Percentiles rank a stretch among this genome's conserved stretches.
These are phyloP conservation scores for Spergularia azorica DNA, from an alignment of 179 eudicot genomes.

Conservation along the genomic window DNA sequence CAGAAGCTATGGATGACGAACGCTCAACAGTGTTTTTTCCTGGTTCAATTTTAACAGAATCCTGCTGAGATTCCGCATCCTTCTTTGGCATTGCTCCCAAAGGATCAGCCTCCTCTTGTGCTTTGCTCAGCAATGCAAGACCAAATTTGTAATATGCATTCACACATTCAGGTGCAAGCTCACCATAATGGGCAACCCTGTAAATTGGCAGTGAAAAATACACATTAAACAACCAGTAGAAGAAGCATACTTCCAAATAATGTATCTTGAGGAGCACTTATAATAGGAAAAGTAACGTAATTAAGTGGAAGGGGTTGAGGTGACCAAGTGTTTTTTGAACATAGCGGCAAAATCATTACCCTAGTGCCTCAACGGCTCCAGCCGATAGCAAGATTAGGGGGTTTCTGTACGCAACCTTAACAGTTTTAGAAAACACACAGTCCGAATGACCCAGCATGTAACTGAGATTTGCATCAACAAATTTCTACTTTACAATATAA, in stretches of 20 bases:
- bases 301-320: not conserved
- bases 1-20: constrained; percentile 64
- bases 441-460: too few relatives aligned
- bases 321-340: too few relatives aligned
- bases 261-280: not conserved
- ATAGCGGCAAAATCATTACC: too few relatives aligned
- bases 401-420: too few relatives aligned
- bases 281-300: not conserved
- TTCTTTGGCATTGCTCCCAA: constrained; percentile 78
- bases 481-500: too few relatives aligned
- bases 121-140: constrained; percentile 78
- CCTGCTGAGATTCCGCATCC: constrained; percentile 55
- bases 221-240: not conserved
- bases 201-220: not conserved
- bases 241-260: not conserved
- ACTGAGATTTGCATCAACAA: too few relatives aligned
- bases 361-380: too few relatives aligned
- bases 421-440: too few relatives aligned
- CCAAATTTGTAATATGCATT: constrained; percentile 80
- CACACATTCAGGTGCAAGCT: constrained; percentile 89
- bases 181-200: constrained; percentile 86
- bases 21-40: constrained; percentile 33
- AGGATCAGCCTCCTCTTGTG: constrained; percentile 97
- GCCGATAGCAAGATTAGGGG: too few relatives aligned
- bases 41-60: constrained; percentile 53